Base-by-base conservation (phyloP, 257 asterid genomes). In the Ophiorrhiza pumila region DNA sequence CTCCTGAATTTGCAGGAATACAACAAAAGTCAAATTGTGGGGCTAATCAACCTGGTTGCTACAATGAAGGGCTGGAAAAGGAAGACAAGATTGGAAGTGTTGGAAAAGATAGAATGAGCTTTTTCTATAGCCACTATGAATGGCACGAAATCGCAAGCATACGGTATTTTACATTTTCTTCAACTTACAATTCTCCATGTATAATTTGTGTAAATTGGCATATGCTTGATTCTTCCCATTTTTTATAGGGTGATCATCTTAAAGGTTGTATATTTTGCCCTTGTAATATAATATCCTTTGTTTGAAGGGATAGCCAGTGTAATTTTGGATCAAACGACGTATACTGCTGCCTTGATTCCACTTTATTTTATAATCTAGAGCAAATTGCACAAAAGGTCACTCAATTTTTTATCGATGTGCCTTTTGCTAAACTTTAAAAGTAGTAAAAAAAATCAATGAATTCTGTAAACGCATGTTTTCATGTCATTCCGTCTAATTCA, bases 21-120 rank as follows among this genome's bases (percentile, higher is more conserved):
- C 80, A 90, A 85, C 74, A 94, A 90, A 77, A 84, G 74, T 78
- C 99, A 94, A 81, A 82, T 94, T 32, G 82, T 86, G 4, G 97
- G 99, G 72, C 85, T 94, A 27, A 57, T 94, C 82, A 91, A 90
- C 90, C 93, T 91, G 11, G 99, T 91, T 22, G 97, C 99, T 0
- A 82, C 97, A 4, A 91, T 91, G 96, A 94, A 90, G 71, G 93
- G 97, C 11, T 91, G 99, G 99, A 94, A 86, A 80, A 88, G 97
- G 79, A 94, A 88, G 83, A 90, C 93, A 70, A 86, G 96, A 85
- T 77, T 86, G 86, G 99, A 94, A 72, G 87, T 91, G 80, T 83
- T 94, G 77, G 99, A 91, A 80, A 94, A 84, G 85, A 88, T 94
- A n/a, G 97, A 91, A 69, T 89, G 62, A 76, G 46, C 25, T 65